Evolutionary conservation across 805 yeast genomes (phyloP).

Genomic region (Pichia rugopelliculosa): DNA sequence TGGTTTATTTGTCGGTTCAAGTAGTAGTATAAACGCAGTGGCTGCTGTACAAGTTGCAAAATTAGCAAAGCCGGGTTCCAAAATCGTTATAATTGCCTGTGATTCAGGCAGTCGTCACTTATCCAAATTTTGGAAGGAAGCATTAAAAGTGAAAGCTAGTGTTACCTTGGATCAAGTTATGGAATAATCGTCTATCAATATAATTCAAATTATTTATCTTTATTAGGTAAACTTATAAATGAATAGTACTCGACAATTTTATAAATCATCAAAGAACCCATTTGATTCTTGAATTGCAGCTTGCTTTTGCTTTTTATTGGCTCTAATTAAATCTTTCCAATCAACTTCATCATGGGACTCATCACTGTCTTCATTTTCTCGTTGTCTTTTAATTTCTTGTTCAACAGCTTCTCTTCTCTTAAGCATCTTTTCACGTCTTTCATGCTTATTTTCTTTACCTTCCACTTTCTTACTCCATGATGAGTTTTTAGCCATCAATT

Average conservation of each 20-base stretch:
- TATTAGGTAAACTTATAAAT: not conserved
- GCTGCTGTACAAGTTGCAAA: slow-evolving; percentile 66
- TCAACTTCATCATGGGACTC: slow-evolving; percentile 50
- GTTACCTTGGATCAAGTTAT: slow-evolving; percentile 33
- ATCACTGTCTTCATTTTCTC: slow-evolving; percentile 32
- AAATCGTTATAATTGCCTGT: slow-evolving; percentile 79
- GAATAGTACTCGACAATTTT: not conserved
- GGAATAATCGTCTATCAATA: slow-evolving; percentile 14
- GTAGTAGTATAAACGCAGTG: slow-evolving; percentile 90
- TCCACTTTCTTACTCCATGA: slow-evolving; percentile 77
- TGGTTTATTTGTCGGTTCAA: slow-evolving; percentile 87
- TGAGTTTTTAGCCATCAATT: slow-evolving; percentile 44
- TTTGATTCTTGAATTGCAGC: slow-evolving; percentile 29
- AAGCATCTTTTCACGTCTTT: slow-evolving; percentile 61
- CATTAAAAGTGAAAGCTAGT: slow-evolving; percentile 33
- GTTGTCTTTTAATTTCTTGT: slow-evolving; percentile 37
- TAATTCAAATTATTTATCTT: not conserved
- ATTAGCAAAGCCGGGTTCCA: slow-evolving; percentile 47
- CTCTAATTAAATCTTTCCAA: slow-evolving; percentile 80
- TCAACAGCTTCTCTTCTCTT: slow-evolving; percentile 64
- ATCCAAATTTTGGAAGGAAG: slow-evolving; percentile 85
- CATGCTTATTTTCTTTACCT: slow-evolving; percentile 52
- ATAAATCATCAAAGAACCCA: slow-evolving; percentile 58
- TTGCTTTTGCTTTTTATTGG: slow-evolving; percentile 55
- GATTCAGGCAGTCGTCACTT: slow-evolving; percentile 89